Percentiles rank a stretch among this genome's conserved stretches.
Evolutionary conservation across 2,329 filamentous ascomycete species (phyloP).

Genomic region (Cryphonectria japonica): DNA sequence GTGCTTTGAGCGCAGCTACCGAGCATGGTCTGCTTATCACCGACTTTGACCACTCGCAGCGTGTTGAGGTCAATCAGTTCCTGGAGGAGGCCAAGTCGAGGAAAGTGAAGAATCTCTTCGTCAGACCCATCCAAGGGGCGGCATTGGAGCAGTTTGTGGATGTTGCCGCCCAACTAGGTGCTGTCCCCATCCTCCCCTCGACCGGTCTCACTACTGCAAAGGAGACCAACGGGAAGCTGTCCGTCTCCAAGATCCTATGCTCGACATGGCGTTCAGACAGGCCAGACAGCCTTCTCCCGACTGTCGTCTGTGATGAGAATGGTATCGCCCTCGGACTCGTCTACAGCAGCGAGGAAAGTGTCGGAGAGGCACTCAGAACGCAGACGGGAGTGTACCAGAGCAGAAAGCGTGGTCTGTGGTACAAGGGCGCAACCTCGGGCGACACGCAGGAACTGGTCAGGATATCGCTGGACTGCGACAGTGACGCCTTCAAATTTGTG

Average conservation of each 20-base stretch:
- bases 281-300: slow-evolving; percentile 82
- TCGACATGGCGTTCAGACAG: slow-evolving; percentile 80
- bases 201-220: slow-evolving; percentile 70
- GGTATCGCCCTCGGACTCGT: slow-evolving; percentile 86
- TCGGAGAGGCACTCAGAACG: slow-evolving; percentile 82
- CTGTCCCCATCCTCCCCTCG: slow-evolving; percentile 76
- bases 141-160: slow-evolving; percentile 50
- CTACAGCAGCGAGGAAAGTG: slow-evolving; percentile 91
- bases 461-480: slow-evolving; percentile 88
- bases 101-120: slow-evolving; percentile 53
- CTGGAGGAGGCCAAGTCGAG: slow-evolving; percentile 49
- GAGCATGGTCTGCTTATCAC: slow-evolving; percentile 58
- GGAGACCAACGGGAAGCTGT: slow-evolving; percentile 62
- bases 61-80: slow-evolving; percentile 48
- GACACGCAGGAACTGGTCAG: slow-evolving; percentile 89
- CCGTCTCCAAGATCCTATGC: slow-evolving; percentile 72
- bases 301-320: slow-evolving; percentile 86
- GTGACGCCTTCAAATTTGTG: slow-evolving; percentile 87
- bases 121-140: slow-evolving; percentile 53
- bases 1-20: slow-evolving; percentile 38
- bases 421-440: slow-evolving; percentile 93
- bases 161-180: slow-evolving; percentile 53
- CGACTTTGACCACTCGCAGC: slow-evolving; percentile 51
- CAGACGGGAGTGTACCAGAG: slow-evolving; percentile 89
- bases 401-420: slow-evolving; percentile 92